Conservation (phyloP, 2,329 filamentous ascomycete species). For the Samsoniella hepiali region DNA sequence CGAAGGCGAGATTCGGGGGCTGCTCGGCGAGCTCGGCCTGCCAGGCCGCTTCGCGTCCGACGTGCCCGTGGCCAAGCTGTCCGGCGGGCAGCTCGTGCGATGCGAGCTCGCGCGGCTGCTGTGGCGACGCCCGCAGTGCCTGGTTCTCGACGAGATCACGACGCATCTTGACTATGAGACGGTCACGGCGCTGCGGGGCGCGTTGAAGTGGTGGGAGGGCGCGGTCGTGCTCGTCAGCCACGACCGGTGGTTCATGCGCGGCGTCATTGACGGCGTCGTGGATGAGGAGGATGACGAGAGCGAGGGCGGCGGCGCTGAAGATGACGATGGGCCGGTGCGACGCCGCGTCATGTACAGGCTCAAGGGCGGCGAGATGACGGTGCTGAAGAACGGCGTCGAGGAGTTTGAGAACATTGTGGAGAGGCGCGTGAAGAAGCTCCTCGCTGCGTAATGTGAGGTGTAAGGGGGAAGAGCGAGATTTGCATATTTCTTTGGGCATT, state of each 20-base stretch:
- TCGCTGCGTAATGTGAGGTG: slow-evolving; percentile 21
- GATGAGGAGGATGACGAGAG: slow-evolving; percentile 39
- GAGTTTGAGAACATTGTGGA: slow-evolving; percentile 64
- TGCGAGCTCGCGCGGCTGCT: slow-evolving; percentile 66
- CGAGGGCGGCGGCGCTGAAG: slow-evolving; percentile 32
- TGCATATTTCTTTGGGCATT: background rate
- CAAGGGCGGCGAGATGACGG: slow-evolving; percentile 52
- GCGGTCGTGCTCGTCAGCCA: slow-evolving; percentile 76
- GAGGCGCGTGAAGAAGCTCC: slow-evolving; percentile 51
- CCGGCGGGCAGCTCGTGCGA: slow-evolving; percentile 72
- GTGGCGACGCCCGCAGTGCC: slow-evolving; percentile 64
- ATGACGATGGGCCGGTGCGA: slow-evolving; percentile 40
- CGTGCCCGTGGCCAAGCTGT: slow-evolving; percentile 68
- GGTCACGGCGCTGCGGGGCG: slow-evolving; percentile 66
- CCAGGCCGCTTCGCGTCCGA: slow-evolving; percentile 69
- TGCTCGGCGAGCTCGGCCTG: slow-evolving; percentile 68
- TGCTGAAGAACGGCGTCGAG: slow-evolving; percentile 57
- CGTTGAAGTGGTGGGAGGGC: slow-evolving; percentile 66
- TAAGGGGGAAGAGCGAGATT: background rate
- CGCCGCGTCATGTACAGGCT: slow-evolving; percentile 59
- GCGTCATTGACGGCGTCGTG: slow-evolving; percentile 64
- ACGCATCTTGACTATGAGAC: slow-evolving; percentile 84
- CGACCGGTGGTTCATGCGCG: slow-evolving; percentile 76
- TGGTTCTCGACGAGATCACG: slow-evolving; percentile 78
- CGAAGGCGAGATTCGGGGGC: slow-evolving; percentile 65